Base-by-base conservation (phyloP, 2,329 filamentous ascomycete genomes). In the Arthrobotrys entomopaga region DNA sequence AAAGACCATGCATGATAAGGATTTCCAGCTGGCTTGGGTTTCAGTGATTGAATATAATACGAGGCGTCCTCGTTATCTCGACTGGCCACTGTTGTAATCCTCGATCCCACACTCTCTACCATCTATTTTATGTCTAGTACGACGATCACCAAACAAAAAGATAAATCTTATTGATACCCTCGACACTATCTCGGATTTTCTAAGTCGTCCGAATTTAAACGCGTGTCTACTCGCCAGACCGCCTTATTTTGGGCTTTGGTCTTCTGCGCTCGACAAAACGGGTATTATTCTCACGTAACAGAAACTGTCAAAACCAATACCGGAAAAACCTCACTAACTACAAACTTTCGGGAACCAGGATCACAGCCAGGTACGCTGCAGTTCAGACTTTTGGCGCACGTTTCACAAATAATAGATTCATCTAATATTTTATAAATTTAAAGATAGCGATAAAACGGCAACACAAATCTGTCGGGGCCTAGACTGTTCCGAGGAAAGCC, bases 401-500 rank as follows among this genome's bases (percentile, higher is more conserved):
- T 70, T 70, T 70, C 65, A 64, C 65, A 70, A 70, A 70, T 70
- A 70, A 70, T 70, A 70, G 58, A 70, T 57, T 70, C 52, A 20
- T 70, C 65, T 70, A 70, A 70, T 70, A 61, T 38, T 57, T 58
- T 64, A 49, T 13, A 70, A 56, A 61, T 57, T 58, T 64, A 49
- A 19, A 70, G 65, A 61, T 63, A 70, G 57, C 49, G 58, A 64
- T 70, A 70, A 63, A 19, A 3, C 16, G 42, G 16, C 58, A 70
- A 70, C 65, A 58, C 65, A 34, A 34, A 70, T 63, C 53, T 40
- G 48, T 26, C 13, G 24, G 22, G 20, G 34, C 24, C 48, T 29
- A 52, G 34, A 56, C 43, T 43, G 43, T 16, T 58, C 54, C 26
- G 22, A 49, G 50, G 19, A 13, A 10, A 34, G 43, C 53, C 58